A percentile compares a stretch with the other conserved stretches of the same genome.
Evolutionary conservation across 495 filamentous ascomycete species (phyloP).

Genomic region (Darksidea phi): DNA sequence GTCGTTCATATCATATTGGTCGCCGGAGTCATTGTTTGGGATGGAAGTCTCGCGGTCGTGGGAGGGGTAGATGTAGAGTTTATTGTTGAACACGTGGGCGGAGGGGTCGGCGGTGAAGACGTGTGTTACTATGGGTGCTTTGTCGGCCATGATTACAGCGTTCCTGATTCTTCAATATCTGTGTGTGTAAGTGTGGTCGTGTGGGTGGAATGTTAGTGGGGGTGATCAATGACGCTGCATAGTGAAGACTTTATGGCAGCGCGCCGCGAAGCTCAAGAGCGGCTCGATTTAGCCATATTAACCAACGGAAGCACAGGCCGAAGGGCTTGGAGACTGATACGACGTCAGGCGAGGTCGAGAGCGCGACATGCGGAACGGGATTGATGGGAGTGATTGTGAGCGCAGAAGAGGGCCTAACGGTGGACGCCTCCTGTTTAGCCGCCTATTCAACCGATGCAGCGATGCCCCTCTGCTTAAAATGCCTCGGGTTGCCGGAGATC

Average conservation of each 20-base stretch:
- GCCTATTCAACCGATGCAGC: conserved; percentile 28
- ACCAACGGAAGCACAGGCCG: conserved; percentile 23
- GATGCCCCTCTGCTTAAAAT: conserved; percentile 8
- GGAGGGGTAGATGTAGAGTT: conserved; percentile 64
- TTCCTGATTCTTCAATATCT: not conserved
- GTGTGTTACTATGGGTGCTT: conserved; percentile 55
- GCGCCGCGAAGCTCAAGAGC: conserved; percentile 1
- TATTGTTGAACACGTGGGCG: conserved; percentile 62
- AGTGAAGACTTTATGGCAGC: conserved; percentile 13
- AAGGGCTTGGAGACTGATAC: not conserved
- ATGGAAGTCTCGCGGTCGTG: conserved; percentile 64
- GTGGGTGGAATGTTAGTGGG: not conserved
- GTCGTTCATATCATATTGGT: conserved; percentile 78
- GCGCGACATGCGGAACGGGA: not conserved
- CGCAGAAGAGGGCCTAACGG: not conserved
- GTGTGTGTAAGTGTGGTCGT: not conserved
- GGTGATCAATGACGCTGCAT: not conserved
- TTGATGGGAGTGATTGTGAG: not conserved
- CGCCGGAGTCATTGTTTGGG: conserved; percentile 71
- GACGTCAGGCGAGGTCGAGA: conserved; percentile 10
- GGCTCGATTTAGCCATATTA: conserved; percentile 32
- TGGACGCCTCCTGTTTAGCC: conserved; percentile 22
- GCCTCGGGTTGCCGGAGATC: conserved; percentile 25
- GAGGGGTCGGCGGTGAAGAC: conserved; percentile 71
- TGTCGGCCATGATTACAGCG: conserved; percentile 25